Evolutionary conservation across 352 stramenopile genomes (phyloP).

Genomic region (Elongisporangium undulatum): DNA sequence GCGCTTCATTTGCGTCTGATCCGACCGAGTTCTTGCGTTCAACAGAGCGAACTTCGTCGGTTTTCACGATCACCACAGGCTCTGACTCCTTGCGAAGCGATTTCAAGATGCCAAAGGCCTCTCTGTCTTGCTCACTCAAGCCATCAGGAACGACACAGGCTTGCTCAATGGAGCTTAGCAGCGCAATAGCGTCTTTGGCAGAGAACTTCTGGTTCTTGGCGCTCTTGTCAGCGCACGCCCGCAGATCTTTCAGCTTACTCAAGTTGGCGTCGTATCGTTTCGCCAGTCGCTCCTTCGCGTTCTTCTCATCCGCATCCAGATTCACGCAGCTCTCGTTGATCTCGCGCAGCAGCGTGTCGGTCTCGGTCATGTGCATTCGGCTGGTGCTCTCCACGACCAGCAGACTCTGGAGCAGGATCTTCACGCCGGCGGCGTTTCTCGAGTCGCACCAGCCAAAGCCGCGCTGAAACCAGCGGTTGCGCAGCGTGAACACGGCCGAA

Average conservation of each 20-base stretch:
- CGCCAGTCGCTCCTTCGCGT: conserved; percentile 21
- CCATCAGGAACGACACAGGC: conserved; percentile 34
- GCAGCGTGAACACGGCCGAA: conserved; percentile 32
- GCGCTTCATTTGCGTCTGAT: conserved; percentile 10
- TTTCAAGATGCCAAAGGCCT: conserved; percentile 45
- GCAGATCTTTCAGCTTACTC: conserved; percentile 28
- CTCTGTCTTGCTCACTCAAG: conserved; percentile 19
- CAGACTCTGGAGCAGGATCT: conserved; percentile 33
- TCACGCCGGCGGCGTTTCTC: conserved; percentile 34
- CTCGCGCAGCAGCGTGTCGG: conserved; percentile 31
- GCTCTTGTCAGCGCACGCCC: conserved; percentile 32
- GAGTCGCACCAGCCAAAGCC: conserved; percentile 44
- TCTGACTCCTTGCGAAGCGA: conserved; percentile 32
- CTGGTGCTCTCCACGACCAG: conserved; percentile 40
- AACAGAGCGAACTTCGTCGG: conserved; percentile 41
- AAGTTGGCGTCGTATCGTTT: conserved; percentile 24
- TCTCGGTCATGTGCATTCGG: conserved; percentile 53
- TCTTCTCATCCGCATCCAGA: conserved; percentile 24
- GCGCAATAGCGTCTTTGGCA: conserved; percentile 26
- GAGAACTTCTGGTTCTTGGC: conserved; percentile 54
- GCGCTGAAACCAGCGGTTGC: conserved; percentile 44
- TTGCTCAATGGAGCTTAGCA: conserved; percentile 42
- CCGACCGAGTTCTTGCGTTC: conserved; percentile 34
- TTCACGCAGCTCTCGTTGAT: conserved; percentile 44
- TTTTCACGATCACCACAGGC: conserved; percentile 26